phyloP scores from a whole-genome alignment of 2,329 filamentous ascomycete genomes.

The Colletotrichum sidae region DNA sequence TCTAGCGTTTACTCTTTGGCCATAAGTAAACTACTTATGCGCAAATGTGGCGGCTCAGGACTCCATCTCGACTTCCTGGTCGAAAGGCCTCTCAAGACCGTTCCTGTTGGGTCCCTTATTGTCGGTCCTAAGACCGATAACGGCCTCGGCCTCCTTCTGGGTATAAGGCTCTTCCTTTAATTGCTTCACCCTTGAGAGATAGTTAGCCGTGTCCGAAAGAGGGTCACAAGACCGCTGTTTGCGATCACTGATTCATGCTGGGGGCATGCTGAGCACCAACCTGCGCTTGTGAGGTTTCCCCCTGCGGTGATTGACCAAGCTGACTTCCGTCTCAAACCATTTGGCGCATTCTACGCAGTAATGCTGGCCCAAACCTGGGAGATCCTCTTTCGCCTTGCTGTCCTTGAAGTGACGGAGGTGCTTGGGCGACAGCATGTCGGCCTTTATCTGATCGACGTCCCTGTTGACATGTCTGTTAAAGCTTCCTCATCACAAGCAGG shows the following conservation, averaged over 20 bases:
- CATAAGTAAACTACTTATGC: conserved; percentile 9
- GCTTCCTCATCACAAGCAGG: background rate
- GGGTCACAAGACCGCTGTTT: background rate
- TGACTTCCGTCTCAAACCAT: conserved; percentile 90
- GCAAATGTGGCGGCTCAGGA: conserved; percentile 21
- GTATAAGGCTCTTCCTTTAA: conserved; percentile 87
- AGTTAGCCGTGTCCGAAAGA: background rate
- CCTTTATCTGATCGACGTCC: conserved; percentile 92
- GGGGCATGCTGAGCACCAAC: conserved; percentile 54
- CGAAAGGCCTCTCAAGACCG: conserved; percentile 40
- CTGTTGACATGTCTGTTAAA: conserved; percentile 57
- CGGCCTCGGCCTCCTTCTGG: conserved; percentile 87
- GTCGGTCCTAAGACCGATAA: conserved; percentile 77
- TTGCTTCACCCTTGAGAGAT: conserved; percentile 74
- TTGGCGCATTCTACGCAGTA: conserved; percentile 96
- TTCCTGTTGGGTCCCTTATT: conserved; percentile 62
- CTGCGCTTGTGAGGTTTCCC: conserved; percentile 95
- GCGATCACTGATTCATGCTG: background rate
- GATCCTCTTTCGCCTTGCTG: conserved; percentile 84
- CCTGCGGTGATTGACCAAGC: conserved; percentile 79
- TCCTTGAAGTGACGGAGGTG: conserved; percentile 85
- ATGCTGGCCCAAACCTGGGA: conserved; percentile 85
- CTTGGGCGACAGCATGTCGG: conserved; percentile 81
- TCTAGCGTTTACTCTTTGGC: conserved; percentile 20
- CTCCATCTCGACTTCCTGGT: conserved; percentile 54